Conservation (phyloP, 768 basidiomycete species). For the Phlebiopsis flavidoalba region DNA sequence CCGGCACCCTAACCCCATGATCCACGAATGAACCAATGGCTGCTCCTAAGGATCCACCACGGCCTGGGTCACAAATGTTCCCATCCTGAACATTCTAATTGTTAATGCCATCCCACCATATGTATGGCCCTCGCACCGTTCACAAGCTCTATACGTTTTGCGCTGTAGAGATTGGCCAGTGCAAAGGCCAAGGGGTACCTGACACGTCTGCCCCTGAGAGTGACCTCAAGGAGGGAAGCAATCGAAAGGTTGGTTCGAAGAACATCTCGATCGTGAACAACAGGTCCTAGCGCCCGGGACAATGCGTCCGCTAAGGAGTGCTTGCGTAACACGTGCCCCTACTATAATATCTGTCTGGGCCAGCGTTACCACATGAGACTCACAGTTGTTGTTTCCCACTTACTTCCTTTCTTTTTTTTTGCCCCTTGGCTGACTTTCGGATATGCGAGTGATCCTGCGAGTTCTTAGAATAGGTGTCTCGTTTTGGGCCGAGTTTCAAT, state of each 20-base stretch:
- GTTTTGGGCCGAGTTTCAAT: too few relatives aligned
- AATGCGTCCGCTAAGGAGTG: constrained; percentile 27
- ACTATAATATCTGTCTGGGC: too few relatives aligned
- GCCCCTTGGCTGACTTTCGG: too few relatives aligned
- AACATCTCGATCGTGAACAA: constrained; percentile 33
- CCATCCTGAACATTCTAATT: constrained; percentile 31
- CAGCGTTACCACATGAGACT: too few relatives aligned
- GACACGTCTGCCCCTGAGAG: constrained; percentile 25
- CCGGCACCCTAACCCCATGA: too few relatives aligned
- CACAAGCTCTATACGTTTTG: neutral
- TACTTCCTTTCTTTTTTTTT: too few relatives aligned
- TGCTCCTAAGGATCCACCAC: too few relatives aligned
- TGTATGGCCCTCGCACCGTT: neutral
- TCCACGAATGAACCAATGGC: too few relatives aligned
- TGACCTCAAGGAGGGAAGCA: constrained; percentile 24
- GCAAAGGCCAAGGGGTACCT: constrained; percentile 27
- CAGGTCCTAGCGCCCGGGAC: constrained; percentile 26
- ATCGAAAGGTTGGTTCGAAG: constrained; percentile 30
- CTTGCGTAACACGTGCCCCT: constrained; percentile 15
- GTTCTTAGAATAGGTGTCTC: too few relatives aligned
- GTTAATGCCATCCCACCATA: neutral
- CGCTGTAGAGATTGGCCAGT: constrained; percentile 27
- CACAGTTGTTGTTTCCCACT: too few relatives aligned
- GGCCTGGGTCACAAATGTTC: too few relatives aligned
- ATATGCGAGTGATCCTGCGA: too few relatives aligned